Conservation (phyloP, 176 grass and related monocot genomes). For the Hsuehochloa calcarea region DNA sequence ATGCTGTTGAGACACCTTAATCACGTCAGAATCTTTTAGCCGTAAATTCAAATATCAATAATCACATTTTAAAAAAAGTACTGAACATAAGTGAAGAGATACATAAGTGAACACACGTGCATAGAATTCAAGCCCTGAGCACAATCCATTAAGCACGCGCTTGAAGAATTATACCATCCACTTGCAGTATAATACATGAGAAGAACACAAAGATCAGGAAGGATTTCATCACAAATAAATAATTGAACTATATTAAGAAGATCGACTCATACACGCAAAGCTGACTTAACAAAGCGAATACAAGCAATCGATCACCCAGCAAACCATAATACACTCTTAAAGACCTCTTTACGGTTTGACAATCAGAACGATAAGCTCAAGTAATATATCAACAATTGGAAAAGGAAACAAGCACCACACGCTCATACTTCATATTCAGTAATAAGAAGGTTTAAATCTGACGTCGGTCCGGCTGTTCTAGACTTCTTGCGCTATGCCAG, state of each 20-base stretch:
- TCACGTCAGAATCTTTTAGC: background rate
- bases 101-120: background rate
- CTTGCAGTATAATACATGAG: background rate
- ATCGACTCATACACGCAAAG: conserved; percentile 3
- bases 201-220: background rate
- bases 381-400: conserved; percentile 30
- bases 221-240: conserved; percentile 4
- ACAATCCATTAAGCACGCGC: background rate
- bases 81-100: background rate
- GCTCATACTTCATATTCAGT: conserved; percentile 65
- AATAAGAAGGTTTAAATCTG: conserved; percentile 64
- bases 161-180: background rate
- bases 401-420: conserved; percentile 35
- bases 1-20: conserved; percentile 4
- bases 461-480: conserved; percentile 44
- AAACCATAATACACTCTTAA: conserved; percentile 20
- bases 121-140: background rate
- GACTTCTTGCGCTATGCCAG: conserved; percentile 35
- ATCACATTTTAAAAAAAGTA: background rate
- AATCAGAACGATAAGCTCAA: conserved; percentile 13
- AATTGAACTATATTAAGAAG: conserved; percentile 29
- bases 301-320: conserved; percentile 27
- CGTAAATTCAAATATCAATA: background rate
- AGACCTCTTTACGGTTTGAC: background rate
- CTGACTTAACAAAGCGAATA: background rate